phyloP scores from a whole-genome alignment of 441 rosid species.

The Biscutella laevigata region DNA sequence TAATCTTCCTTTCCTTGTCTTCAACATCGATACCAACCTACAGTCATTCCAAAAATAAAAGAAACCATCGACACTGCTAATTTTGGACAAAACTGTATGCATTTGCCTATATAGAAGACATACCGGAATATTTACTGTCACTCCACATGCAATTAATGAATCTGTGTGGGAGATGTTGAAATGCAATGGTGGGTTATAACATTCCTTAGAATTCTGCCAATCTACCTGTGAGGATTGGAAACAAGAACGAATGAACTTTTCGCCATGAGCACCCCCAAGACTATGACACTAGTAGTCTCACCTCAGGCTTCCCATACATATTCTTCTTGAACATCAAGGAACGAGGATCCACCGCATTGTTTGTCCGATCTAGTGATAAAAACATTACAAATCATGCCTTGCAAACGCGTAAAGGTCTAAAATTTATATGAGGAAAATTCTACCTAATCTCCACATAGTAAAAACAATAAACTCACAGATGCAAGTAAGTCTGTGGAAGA shows the following conservation, averaged over 20 bases:
- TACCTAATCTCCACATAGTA: neutral
- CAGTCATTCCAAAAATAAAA: conserved; percentile 7
- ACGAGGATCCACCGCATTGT: conserved; percentile 41
- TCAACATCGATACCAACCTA: conserved; percentile 88
- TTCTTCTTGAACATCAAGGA: conserved; percentile 65
- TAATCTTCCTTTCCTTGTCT: conserved; percentile 56
- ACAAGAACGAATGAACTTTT: neutral
- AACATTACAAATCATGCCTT: conserved; percentile 16
- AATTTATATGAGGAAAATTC: neutral
- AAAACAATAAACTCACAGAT: neutral
- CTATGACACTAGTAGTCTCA: conserved; percentile 19
- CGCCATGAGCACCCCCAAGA: neutral
- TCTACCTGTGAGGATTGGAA: conserved; percentile 43
- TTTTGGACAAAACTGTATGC: neutral
- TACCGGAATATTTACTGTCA: conserved; percentile 46
- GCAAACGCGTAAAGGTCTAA: neutral
- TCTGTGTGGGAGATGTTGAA: conserved; percentile 83
- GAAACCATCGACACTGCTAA: neutral
- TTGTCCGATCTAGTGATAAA: conserved; percentile 56
- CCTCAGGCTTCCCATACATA: conserved; percentile 87
- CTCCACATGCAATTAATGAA: conserved; percentile 77
- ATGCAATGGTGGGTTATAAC: conserved; percentile 36
- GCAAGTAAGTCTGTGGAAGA: neutral
- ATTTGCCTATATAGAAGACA: conserved; percentile 8
- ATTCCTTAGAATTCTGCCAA: conserved; percentile 36